phyloP scores from a whole-genome alignment of 306 rosid species.

The Glycine tomentella region DNA sequence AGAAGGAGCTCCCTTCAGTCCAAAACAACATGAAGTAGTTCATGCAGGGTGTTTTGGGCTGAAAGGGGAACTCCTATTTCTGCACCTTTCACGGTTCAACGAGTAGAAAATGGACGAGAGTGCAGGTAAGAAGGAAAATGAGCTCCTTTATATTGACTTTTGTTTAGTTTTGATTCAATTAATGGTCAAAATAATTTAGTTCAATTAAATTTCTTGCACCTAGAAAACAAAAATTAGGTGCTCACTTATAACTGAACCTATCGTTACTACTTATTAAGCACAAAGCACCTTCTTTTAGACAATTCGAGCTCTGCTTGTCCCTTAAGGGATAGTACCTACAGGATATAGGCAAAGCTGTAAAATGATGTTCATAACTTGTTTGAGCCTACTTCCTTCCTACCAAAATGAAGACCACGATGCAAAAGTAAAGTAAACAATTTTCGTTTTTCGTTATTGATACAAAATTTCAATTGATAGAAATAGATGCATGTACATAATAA shows the following conservation, averaged over 20 bases:
- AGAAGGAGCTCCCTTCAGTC: slow-evolving; percentile 90
- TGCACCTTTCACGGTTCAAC: slow-evolving; percentile 53
- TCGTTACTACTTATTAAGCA: not conserved
- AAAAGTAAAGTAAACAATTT: too few species aligned
- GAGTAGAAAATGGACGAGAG: not conserved
- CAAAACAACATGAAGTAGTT: slow-evolving; percentile 52
- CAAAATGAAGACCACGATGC: too few species aligned
- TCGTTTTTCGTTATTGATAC: too few species aligned
- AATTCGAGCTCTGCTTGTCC: slow-evolving; percentile 41
- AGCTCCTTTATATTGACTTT: slow-evolving; percentile 30
- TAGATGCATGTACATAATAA: not conserved
- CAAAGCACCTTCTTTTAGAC: slow-evolving; percentile 41
- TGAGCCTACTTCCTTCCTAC: not conserved
- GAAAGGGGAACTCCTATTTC: slow-evolving; percentile 66
- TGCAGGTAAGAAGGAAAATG: slow-evolving; percentile 17
- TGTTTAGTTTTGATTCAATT: slow-evolving; percentile 30
- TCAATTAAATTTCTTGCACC: slow-evolving; percentile 29
- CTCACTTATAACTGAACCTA: slow-evolving; percentile 37
- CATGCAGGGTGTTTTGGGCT: slow-evolving; percentile 58
- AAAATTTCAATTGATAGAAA: too few species aligned
- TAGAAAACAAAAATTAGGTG: slow-evolving; percentile 28
- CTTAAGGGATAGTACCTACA: slow-evolving; percentile 29
- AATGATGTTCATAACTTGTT: not conserved
- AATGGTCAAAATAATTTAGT: slow-evolving; percentile 6
- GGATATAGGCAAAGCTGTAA: slow-evolving; percentile 31